These are phyloP conservation scores for Kwoniella shivajii DNA, from an alignment of 1,284 basidiomycete genomes.

Conservation along the genomic window DNA sequence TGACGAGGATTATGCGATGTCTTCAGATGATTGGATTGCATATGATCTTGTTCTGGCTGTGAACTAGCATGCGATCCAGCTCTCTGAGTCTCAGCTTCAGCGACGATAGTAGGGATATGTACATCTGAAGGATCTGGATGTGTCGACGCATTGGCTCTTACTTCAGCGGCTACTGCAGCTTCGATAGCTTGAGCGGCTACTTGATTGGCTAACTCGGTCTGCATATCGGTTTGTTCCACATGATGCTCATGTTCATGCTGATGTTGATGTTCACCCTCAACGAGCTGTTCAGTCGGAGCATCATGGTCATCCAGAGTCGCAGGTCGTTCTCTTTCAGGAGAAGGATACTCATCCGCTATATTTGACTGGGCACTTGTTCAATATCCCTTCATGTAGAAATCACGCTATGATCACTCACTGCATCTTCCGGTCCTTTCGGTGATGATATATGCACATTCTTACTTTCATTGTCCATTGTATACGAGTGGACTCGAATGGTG, in stretches of 20 bases:
- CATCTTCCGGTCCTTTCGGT: conserved; percentile 25
- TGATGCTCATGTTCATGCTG: conserved; percentile 8
- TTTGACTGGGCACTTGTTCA: conserved; percentile 17
- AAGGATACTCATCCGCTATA: conserved; percentile 40
- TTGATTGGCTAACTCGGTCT: conserved; percentile 40
- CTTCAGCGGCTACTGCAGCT: conserved; percentile 29
- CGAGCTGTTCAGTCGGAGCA: background rate
- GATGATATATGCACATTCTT: conserved; percentile 10
- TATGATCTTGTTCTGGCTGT: conserved; percentile 8
- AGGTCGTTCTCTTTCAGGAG: conserved; percentile 19
- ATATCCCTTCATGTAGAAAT: background rate
- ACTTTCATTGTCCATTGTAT: conserved; percentile 10
- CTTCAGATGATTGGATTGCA: background rate
- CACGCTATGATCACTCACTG: conserved; percentile 11
- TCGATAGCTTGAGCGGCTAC: conserved; percentile 43
- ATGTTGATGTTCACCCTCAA: conserved; percentile 2
- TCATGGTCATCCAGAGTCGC: conserved; percentile 11
- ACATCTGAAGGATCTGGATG: too few relatives aligned
- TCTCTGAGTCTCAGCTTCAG: background rate
- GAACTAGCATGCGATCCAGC: background rate
- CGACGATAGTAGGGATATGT: too few relatives aligned
- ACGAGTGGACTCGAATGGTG: conserved; percentile 24
- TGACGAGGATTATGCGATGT: conserved; percentile 20
- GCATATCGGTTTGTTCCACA: conserved; percentile 34
- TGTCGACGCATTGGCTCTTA: conserved; percentile 8